Evolutionary conservation across 2,329 filamentous ascomycete genomes (phyloP), one percentile per base, ranked within the genome.

Genomic region (Epichloe hybrida): DNA sequence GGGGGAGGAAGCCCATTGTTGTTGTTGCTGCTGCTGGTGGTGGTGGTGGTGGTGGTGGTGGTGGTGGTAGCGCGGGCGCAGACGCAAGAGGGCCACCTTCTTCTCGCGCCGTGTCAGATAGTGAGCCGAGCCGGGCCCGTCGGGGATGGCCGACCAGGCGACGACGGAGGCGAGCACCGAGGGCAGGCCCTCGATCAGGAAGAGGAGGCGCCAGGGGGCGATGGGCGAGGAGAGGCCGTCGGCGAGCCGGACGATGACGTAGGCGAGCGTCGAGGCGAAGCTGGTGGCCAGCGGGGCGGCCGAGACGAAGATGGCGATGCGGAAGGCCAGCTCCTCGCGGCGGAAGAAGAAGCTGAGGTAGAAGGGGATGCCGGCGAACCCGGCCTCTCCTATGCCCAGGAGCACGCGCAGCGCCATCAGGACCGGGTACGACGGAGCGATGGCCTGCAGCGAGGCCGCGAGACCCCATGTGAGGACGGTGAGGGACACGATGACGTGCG

Each of bases 241-340:
- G 8, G 46, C 86, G 13, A 88, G 59, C 58, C 79, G 81, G 48
- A 89, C 77, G 54, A 95, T 91, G 21, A 81, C 61, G 82, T 84
- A 88, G 7, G 89, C 88, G 4, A 95, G 72, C 8, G 77, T 83
- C 39, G 87, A 87, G 0, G 88, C 86, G 62, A 94, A 69, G 1
- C 82, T 83, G 41, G 87, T 93, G 2, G 88, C 88, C 4, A 95
- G 74, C 1, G 79, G 79, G 1, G 89, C 89, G 56, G 93, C 90
- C 58, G 87, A 89, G 50, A 96, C 83, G 66, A 95, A 94, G 2
- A 95, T 75, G 21, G 88, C 90, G 0, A 86, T 93, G 38, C 90
- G 75, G 54, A 93, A 84, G 0, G 90, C 91, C 36, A 96, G 71
- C 65, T 97, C 91, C 43, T 78, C 69, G 37, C 77, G 66, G 58